phyloP scores from a whole-genome alignment of 768 basidiomycete species.

The Auriscalpium vulgare region DNA sequence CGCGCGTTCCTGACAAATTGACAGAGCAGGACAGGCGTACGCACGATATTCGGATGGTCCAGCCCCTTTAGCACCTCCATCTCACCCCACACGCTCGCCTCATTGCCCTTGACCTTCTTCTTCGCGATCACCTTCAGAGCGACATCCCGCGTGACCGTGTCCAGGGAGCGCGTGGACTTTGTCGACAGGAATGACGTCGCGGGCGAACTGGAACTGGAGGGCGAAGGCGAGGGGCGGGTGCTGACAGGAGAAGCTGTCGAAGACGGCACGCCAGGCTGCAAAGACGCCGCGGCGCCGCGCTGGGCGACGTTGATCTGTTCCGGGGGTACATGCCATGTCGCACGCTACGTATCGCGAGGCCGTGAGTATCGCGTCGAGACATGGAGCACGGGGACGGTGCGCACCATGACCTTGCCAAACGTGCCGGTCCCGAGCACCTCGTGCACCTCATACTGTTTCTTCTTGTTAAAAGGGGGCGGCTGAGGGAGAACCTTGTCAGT shows the following conservation, averaged over 20 bases:
- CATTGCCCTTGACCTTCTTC: slow-evolving; percentile 92
- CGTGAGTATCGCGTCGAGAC: not conserved
- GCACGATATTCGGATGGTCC: slow-evolving; percentile 86
- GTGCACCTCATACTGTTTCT: slow-evolving; percentile 71
- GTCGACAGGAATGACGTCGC: slow-evolving; percentile 21
- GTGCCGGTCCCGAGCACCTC: slow-evolving; percentile 74
- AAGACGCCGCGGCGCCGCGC: slow-evolving; percentile 44
- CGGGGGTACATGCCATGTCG: slow-evolving; percentile 70
- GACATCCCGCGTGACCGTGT: slow-evolving; percentile 54
- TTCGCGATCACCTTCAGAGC: slow-evolving; percentile 89
- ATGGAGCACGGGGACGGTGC: not conserved
- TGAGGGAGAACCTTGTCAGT: slow-evolving; percentile 68
- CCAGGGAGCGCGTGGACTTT: slow-evolving; percentile 14
- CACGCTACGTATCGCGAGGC: slow-evolving; percentile 35
- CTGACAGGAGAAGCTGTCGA: not conserved
- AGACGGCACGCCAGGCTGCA: slow-evolving; percentile 1
- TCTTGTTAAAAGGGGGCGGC: slow-evolving; percentile 81
- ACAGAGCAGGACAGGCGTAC: slow-evolving; percentile 21
- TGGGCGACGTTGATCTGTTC: slow-evolving; percentile 50
- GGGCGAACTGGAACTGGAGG: slow-evolving; percentile 9
- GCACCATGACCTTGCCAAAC: slow-evolving; percentile 86
- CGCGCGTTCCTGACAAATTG: not conserved
- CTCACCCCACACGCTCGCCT: slow-evolving; percentile 82
- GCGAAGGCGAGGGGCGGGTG: slow-evolving; percentile 1
- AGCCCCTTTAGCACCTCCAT: slow-evolving; percentile 89